A percentile compares a stretch with the other conserved stretches of the same genome.
Evolutionary conservation across 192 early-diverging fungal genomes (phyloP).

Genomic region (Podila clonocystis): DNA sequence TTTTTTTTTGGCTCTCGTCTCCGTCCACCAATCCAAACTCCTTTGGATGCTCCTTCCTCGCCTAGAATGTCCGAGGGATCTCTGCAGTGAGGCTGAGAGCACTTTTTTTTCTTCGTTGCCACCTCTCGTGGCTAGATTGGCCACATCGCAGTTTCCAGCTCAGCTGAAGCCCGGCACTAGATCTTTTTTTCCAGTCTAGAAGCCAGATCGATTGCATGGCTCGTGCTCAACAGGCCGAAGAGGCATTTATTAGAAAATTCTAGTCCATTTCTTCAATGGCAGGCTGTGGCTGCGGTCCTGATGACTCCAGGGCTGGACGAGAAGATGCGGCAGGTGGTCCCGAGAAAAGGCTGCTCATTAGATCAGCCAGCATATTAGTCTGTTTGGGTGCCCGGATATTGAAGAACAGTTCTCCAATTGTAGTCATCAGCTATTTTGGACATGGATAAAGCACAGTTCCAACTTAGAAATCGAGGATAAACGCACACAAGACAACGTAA

Average conservation of each 20-base stretch:
- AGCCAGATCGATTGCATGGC: too few species aligned
- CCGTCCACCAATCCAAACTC: too few species aligned
- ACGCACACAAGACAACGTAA: background rate
- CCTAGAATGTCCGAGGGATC: too few species aligned
- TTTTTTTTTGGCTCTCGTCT: too few species aligned
- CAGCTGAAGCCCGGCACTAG: too few species aligned
- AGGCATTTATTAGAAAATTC: background rate
- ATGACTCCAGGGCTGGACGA: slow-evolving; percentile 22
- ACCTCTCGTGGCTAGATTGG: too few species aligned
- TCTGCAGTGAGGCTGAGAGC: too few species aligned
- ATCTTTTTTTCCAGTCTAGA: too few species aligned
- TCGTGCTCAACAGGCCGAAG: too few species aligned
- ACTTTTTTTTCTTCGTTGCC: too few species aligned
- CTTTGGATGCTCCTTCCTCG: too few species aligned
- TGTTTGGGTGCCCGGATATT: slow-evolving; percentile 57
- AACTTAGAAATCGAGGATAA: background rate
- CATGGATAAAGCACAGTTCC: background rate
- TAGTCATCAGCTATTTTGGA: slow-evolving; percentile 48
- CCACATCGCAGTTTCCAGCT: too few species aligned
- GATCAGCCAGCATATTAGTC: slow-evolving; percentile 59
- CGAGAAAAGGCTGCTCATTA: slow-evolving; percentile 62
- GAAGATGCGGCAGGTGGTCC: slow-evolving; percentile 38
- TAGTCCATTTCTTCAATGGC: slow-evolving; percentile 49
- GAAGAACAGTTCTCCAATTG: slow-evolving; percentile 62
- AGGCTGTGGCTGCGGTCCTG: slow-evolving; percentile 30